Conservation (phyloP, 805 yeast species). For the Ogataea salicorniae region DNA sequence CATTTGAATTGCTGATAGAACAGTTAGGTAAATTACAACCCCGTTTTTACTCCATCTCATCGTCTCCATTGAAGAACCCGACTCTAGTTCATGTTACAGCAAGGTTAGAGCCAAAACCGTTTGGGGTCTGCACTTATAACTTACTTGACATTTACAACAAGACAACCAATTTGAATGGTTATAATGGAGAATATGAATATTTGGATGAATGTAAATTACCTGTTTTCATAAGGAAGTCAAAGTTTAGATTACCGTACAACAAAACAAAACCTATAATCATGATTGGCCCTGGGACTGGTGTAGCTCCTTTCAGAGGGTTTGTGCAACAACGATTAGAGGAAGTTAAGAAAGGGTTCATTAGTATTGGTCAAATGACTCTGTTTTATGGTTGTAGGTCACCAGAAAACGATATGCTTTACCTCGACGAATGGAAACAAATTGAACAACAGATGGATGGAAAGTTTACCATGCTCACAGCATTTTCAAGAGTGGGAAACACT, state of each 20-base stretch:
- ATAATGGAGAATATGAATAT: not conserved
- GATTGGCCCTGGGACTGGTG: slow-evolving; percentile 96
- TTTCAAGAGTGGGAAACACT: slow-evolving; percentile 56
- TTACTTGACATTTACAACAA: slow-evolving; percentile 57
- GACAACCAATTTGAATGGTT: not conserved
- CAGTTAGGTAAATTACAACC: slow-evolving; percentile 74
- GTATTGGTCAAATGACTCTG: slow-evolving; percentile 61
- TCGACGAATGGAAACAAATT: slow-evolving; percentile 76
- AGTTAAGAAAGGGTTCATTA: slow-evolving; percentile 29
- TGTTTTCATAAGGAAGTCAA: slow-evolving; percentile 81
- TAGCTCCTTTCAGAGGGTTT: slow-evolving; percentile 94
- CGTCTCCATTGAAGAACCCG: slow-evolving; percentile 60
- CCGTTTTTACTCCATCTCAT: slow-evolving; percentile 88
- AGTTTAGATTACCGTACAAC: slow-evolving; percentile 83
- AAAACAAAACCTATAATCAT: slow-evolving; percentile 75
- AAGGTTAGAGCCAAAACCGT: slow-evolving; percentile 55
- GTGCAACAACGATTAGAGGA: slow-evolving; percentile 58
- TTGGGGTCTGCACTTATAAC: slow-evolving; percentile 83
- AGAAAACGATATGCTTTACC: slow-evolving; percentile 63
- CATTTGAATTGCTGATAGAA: slow-evolving; percentile 79
- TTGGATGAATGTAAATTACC: slow-evolving; percentile 45
- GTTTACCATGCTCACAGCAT: slow-evolving; percentile 70
- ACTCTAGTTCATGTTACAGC: slow-evolving; percentile 71
- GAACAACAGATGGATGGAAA: slow-evolving; percentile 40
- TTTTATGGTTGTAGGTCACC: slow-evolving; percentile 79